Evolutionary conservation across 805 yeast genomes (phyloP), one percentile per base, ranked within the genome.

Genomic region (Candida pseudoglaebosa): DNA sequence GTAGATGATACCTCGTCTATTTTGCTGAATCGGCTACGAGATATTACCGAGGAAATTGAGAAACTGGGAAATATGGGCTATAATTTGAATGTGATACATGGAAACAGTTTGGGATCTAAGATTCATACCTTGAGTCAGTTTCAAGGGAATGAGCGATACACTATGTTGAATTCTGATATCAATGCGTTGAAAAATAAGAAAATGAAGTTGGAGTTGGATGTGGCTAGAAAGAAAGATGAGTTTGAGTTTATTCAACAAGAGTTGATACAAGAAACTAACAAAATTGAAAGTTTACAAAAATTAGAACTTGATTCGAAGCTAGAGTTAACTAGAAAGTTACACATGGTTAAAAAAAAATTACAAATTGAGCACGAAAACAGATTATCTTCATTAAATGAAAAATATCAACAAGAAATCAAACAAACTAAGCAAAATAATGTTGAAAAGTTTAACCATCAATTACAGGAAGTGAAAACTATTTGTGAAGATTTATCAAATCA

Each of bases 191-290:
- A 63, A 39, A 70, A 74, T 0, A 62, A 65, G 37, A 61, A 58
- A 24, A 66, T 65, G 6, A 58, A 59, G 17, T 50, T 59, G 21
- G 74, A 68, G 32, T 45, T 68, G 18, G 65, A 65, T 21, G 60
- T 22, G 26, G 26, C 26, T 12, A 22, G 26, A 22, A 22, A 22
- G 12, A 8, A 22, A 12, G 10, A 22, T 8, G 26, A 22, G 26
- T 22, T 8, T 12, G 10, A 22, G 12, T 22, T 22, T 12, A 22
- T 22, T 8, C 10, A 22, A 12, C 12, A 12, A 8, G 26, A 22
- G 12, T 22, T 22, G 26, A 12, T 8, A 12, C 8, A 22, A 12
- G 26, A 22, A 12, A 22, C 26, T 8, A 22, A 8, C 26, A 22
- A 67, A 39, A 55, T 68, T 1, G 59, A 57, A 10, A 59, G 56